Evolutionary conservation across 805 yeast species (phyloP).

Genomic region (Hanseniaspora thailandica): DNA sequence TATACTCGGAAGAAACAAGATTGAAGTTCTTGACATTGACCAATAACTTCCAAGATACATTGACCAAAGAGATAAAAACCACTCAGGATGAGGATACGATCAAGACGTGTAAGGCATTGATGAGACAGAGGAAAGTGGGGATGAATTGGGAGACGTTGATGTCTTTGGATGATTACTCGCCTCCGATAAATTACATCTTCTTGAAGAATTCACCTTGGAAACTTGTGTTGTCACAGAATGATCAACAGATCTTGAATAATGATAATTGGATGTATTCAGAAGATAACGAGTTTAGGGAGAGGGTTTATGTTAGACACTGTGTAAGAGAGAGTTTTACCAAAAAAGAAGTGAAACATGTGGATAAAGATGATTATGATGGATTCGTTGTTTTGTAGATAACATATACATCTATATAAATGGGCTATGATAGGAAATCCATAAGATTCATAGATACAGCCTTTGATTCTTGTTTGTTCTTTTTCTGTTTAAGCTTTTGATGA

Average conservation of each 20-base stretch:
- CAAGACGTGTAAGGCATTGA: conserved; percentile 6
- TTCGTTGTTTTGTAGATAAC: conserved; percentile 2
- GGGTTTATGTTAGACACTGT: conserved; percentile 2
- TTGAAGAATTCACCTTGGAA: background rate
- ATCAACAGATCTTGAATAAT: background rate
- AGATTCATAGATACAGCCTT: conserved; percentile 2
- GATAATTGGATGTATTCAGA: conserved; percentile 6
- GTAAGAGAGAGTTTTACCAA: conserved; percentile 5
- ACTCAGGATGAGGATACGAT: background rate
- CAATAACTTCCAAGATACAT: conserved; percentile 25
- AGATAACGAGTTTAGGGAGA: background rate
- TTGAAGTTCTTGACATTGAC: conserved; percentile 37
- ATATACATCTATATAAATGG: background rate
- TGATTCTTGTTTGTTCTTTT: background rate
- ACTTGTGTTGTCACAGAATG: background rate
- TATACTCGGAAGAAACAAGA: conserved; percentile 57
- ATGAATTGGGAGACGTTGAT: conserved; percentile 7
- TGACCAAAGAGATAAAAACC: background rate
- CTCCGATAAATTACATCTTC: conserved; percentile 8
- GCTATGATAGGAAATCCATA: conserved; percentile 11
- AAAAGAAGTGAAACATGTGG: background rate
- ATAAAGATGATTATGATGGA: conserved; percentile 1
- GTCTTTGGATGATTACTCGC: conserved; percentile 6
- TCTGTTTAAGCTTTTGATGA: conserved; percentile 7
- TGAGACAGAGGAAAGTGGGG: conserved; percentile 2